phyloP scores from a whole-genome alignment of 176 grass and related monocot species.

The Alopecurus myosuroides region DNA sequence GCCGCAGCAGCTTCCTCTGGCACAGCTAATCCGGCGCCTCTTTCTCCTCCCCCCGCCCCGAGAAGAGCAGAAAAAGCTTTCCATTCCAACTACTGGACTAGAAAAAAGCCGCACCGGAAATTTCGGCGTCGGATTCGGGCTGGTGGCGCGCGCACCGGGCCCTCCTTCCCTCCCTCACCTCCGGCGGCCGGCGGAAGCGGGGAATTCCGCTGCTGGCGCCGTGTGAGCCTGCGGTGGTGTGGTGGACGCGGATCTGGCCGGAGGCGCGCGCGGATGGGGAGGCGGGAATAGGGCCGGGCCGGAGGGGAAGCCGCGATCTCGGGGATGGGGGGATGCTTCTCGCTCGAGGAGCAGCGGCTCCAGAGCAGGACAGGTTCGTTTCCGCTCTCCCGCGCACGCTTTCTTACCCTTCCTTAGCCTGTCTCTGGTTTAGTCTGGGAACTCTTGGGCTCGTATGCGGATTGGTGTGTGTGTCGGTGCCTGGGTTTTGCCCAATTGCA shows the following conservation, averaged over 20 bases:
- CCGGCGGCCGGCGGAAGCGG: not conserved
- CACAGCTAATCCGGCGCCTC: constrained; percentile 55
- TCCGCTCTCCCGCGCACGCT: not conserved
- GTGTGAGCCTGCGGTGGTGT: not conserved
- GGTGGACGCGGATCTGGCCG: constrained; percentile 38
- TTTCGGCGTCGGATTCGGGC: constrained; percentile 26
- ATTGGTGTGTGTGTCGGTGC: not conserved
- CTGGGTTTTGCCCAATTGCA: not conserved
- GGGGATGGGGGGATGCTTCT: constrained; percentile 82
- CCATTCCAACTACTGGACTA: not conserved
- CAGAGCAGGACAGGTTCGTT: constrained; percentile 51
- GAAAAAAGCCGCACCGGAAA: constrained; percentile 10
- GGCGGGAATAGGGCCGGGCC: constrained; percentile 18
- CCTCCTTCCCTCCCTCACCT: not conserved
- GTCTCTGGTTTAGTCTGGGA: not conserved
- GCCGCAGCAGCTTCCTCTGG: constrained; percentile 40
- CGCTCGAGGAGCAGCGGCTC: constrained; percentile 72
- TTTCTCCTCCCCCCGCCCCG: not conserved
- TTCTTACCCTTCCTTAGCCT: not conserved
- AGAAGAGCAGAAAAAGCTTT: not conserved
- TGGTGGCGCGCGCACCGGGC: not conserved
- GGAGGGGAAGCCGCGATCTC: constrained; percentile 35
- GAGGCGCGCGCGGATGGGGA: constrained; percentile 20
- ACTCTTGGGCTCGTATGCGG: not conserved
- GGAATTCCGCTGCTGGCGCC: no score